These are phyloP conservation scores for Diaporthe ilicicola DNA, from an alignment of 2,329 filamentous ascomycete genomes.

Conservation along the genomic window DNA sequence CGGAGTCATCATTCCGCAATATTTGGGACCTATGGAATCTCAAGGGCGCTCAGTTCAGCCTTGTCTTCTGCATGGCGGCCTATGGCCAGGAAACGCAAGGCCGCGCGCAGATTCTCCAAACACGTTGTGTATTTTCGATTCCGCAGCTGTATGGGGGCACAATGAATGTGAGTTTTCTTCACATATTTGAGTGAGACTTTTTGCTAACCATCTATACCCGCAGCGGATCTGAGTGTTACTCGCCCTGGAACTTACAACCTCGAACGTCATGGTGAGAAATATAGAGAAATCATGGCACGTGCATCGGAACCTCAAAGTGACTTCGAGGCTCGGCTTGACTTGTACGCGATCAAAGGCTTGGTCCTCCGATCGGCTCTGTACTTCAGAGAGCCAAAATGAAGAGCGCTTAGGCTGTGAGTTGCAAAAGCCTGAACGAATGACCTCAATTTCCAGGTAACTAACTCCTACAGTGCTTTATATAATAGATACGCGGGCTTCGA, in stretches of 20 bases:
- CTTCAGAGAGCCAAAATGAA: neutral
- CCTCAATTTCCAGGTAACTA: too few species aligned
- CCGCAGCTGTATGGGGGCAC: neutral
- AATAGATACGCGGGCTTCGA: too few species aligned
- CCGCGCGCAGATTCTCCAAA: neutral
- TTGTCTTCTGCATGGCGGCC: neutral
- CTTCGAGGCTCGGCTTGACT: neutral
- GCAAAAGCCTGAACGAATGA: too few species aligned
- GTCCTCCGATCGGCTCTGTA: neutral
- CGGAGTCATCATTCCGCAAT: neutral
- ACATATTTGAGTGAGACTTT: neutral
- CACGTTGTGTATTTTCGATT: neutral
- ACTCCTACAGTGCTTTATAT: neutral
- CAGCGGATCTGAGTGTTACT: neutral
- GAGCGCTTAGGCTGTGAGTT: neutral
- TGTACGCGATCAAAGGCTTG: neutral
- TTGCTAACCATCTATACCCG: neutral
- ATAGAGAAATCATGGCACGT: neutral
- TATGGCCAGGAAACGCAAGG: neutral
- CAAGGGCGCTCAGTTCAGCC: neutral
- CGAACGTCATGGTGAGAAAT: neutral
- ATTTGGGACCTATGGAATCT: neutral
- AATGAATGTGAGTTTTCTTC: neutral
- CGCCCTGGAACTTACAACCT: neutral
- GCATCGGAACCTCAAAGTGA: neutral